Base-by-base conservation (phyloP, 2,329 filamentous ascomycete species). In the Elsinoe australis region DNA sequence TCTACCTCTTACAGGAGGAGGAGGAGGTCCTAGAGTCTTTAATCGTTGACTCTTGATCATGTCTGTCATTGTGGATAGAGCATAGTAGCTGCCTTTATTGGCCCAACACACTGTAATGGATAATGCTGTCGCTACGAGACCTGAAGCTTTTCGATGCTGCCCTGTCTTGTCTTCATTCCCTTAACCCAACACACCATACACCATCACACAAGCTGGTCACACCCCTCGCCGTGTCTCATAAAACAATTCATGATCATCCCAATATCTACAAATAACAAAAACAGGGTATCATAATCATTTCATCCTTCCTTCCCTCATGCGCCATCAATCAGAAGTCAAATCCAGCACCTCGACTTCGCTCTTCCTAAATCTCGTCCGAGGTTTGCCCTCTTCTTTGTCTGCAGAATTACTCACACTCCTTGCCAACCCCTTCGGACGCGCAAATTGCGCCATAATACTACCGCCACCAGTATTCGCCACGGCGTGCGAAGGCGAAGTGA, bases 291-390 rank as follows among this genome's bases (percentile, higher is more conserved):
- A 45, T 49, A 29, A 39, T 6, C 26, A 12, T 29, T 12, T 12
- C 12, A 6, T 12, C 12, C 26, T 12, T 29, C 26, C 26, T 29
- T 29, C 26, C 26, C 12, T 29, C 12, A 12, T 29, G 6, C 12
- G 6, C 26, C 26, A n/a, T 38, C 31, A 47, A 29, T 51, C 39
- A 8, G 39, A 47, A 14, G 62, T 65, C 51, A 65, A 52, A 55
- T 65, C 63, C 52, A 65, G 51, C 4, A 64, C 54, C 42, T 64
- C 62, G 15, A 65, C 60, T 3, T 56, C 61, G 54, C 62, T 65
- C 45, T 57, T 55, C 47, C 62, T 53, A 54, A 58, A 64, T 12
- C 44, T 55, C 28, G 35, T 52, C 10, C n/a, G n/a, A n/a, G n/a
- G n/a, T n/a, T n/a, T n/a, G n/a, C n/a, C n/a, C 50, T 53, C n/a